These are phyloP conservation scores for Mentha longifolia DNA, from an alignment of 257 asterid species.

Conservation along the genomic window DNA sequence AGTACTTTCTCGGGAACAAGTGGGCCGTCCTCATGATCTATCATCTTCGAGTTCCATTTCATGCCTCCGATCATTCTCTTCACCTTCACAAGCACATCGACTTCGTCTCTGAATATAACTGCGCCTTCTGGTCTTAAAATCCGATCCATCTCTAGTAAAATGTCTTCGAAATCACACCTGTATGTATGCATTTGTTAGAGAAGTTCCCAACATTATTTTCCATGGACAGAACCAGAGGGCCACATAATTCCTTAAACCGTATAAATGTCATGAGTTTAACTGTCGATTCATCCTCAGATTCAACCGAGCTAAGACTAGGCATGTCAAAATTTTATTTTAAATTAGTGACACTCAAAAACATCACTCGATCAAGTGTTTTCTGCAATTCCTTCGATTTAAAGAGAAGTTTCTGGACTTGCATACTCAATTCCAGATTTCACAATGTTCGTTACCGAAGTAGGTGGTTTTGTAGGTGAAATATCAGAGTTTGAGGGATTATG, in stretches of 20 bases:
- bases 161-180: slow-evolving; percentile 88
- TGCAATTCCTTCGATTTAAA: background rate
- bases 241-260: background rate
- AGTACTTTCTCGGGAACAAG: slow-evolving; percentile 83
- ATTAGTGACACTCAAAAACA: slow-evolving; percentile 12
- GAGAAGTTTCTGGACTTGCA: slow-evolving; percentile 1
- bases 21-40: slow-evolving; percentile 96
- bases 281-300: background rate
- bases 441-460: background rate
- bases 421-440: background rate
- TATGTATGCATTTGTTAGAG: slow-evolving; percentile 27
- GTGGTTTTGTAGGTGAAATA: background rate
- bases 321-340: background rate
- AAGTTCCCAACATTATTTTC: background rate
- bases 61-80: slow-evolving; percentile 75
- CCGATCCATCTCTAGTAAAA: slow-evolving; percentile 93
- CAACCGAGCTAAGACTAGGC: slow-evolving; percentile 1
- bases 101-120: slow-evolving; percentile 84
- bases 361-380: background rate
- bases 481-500: slow-evolving; percentile 19
- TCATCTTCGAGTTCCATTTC: slow-evolving; percentile 79
- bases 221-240: background rate
- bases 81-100: slow-evolving; percentile 84
- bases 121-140: slow-evolving; percentile 96
- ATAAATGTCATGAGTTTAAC: background rate